These are phyloP conservation scores for Diutina neorugosa DNA, from an alignment of 1,139 yeast genomes.

Conservation along the genomic window DNA sequence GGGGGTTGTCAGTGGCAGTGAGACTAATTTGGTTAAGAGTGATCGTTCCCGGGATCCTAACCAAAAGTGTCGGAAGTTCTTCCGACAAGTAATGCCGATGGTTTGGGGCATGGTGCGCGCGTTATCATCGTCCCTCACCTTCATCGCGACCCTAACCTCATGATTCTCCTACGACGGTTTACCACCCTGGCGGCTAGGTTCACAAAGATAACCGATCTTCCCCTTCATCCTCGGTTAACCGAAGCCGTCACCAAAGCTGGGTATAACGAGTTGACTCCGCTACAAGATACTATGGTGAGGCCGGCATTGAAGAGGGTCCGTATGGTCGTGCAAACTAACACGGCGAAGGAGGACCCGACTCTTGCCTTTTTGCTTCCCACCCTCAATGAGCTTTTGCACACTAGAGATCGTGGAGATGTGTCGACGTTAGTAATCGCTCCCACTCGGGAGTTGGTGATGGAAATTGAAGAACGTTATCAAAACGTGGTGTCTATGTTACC, in stretches of 20 bases:
- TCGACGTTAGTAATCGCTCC: constrained; percentile 72
- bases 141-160: background rate
- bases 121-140: background rate
- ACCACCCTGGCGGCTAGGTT: background rate
- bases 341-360: constrained; percentile 95
- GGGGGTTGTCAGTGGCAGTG: background rate
- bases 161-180: background rate
- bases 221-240: background rate
- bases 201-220: background rate
- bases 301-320: constrained; percentile 55
- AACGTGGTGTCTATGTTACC: constrained; percentile 16
- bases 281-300: constrained; percentile 60
- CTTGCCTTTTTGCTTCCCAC: constrained; percentile 79
- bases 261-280: constrained; percentile 53
- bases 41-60: background rate
- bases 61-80: background rate
- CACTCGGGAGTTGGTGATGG: constrained; percentile 85
- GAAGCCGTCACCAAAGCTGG: constrained; percentile 28
- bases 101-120: background rate
- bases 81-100: background rate
- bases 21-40: background rate
- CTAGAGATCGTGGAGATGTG: constrained; percentile 15
- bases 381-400: constrained; percentile 30
- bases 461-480: constrained; percentile 57
- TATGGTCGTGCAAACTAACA: constrained; percentile 78